Conservation (phyloP, 441 rosid species). For the Eutrema salsugineum region DNA sequence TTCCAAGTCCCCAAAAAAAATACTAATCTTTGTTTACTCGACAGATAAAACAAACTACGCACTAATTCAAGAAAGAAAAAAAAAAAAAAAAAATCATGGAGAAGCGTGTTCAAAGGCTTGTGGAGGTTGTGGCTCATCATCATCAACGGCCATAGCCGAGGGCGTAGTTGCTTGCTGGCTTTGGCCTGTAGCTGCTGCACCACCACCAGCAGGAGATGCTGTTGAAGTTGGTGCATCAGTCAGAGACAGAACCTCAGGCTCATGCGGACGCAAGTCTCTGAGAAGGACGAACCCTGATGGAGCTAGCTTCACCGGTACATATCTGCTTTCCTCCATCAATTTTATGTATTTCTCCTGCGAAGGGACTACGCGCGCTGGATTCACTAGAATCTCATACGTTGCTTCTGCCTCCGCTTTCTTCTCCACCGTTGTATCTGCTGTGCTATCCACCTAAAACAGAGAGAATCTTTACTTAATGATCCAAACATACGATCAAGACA, state of each 20-base stretch:
- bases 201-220: constrained; percentile 49
- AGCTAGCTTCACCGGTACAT: constrained; percentile 72
- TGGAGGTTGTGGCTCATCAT: constrained; percentile 91
- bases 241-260: constrained; percentile 79
- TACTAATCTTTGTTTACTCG: not conserved
- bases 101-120: constrained; percentile 78
- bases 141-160: constrained; percentile 83
- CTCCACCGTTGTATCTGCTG: constrained; percentile 53
- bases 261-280: constrained; percentile 65
- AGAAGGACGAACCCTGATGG: constrained; percentile 89
- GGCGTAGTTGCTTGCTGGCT: constrained; percentile 35
- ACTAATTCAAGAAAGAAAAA: not conserved
- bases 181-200: constrained; percentile 53
- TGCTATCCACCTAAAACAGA: constrained; percentile 56
- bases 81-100: constrained; percentile 24
- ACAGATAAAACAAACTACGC: not conserved
- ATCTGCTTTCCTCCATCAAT: constrained; percentile 73
- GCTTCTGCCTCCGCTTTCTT: constrained; percentile 86
- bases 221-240: constrained; percentile 76
- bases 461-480: not conserved
- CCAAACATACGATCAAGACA: not conserved
- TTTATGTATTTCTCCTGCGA: constrained; percentile 79
- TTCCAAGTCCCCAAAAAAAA: too few species aligned
- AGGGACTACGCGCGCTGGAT: constrained; percentile 92
- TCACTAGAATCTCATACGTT: constrained; percentile 63